Base-by-base conservation (phyloP, 2,329 filamentous ascomycete genomes). In the Fusarium sp. region DNA sequence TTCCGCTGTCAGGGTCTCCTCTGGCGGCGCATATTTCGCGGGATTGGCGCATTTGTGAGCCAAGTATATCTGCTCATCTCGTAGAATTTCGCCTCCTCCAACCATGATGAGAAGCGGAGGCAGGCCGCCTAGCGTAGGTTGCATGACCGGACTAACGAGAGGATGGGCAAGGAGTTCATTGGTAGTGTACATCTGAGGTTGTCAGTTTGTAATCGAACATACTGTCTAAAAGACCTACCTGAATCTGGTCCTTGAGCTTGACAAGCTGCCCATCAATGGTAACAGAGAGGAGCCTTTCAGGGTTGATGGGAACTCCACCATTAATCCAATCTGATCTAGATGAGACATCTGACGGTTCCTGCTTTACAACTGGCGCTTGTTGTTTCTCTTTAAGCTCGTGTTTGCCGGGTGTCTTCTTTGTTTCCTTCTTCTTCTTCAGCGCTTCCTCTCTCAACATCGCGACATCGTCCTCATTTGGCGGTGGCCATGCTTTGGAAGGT, bases 41-140 rank as follows among this genome's bases (percentile, higher is more conserved):
- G 96, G 96, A 68, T 96, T 89, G 14, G 96, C 94, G 40, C 93
- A 94, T 79, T 98, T 98, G 78, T 99, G 96, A 0, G 95, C 96
- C 15, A 98, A 75, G 67, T 97, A 97, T 51, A 98, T 92, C 75
- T 98, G 96, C 78, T 99, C 96, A 73, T 99, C 96, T 14, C 93
- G 88, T 18, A 99, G 84, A 48, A 96, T 85, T 76, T 99, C 96
- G 2, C 92, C 94, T 7, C 95, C 94, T 6, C 95, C 96, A 2
- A 91, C 90, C 75, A 97, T 88, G 41, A 99, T 91, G 8, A 97
- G 84, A 27, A 98, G 81, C 0, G 96, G 96, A 0, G 94, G 94
- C 5, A 99, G 84, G 0, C 96, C 96, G 40, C 96, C 96, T 0
- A 99, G 85, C 0, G 93, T 94, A 2, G 95, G 90, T 71, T 97